phyloP scores from a whole-genome alignment of 441 rosid genomes.

The Gossypium gossypioides region DNA sequence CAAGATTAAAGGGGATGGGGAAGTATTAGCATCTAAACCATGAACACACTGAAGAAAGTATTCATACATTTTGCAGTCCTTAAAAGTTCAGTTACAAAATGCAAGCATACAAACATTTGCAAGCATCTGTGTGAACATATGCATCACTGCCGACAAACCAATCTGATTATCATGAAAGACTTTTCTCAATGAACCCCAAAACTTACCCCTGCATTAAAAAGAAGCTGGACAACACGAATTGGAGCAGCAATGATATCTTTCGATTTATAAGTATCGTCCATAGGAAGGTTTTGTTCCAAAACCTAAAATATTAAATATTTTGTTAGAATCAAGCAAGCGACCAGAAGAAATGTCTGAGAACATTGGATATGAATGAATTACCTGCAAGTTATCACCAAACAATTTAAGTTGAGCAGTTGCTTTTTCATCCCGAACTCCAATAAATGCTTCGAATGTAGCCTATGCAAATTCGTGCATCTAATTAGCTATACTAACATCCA shows the following conservation, averaged over 20 bases:
- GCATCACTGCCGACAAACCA: neutral
- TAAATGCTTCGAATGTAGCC: conserved; percentile 87
- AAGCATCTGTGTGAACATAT: neutral
- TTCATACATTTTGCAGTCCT: neutral
- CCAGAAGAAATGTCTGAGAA: conserved; percentile 5
- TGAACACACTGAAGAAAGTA: neutral
- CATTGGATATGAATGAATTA: conserved; percentile 10
- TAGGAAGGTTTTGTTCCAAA: conserved; percentile 82
- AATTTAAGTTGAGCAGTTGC: conserved; percentile 79
- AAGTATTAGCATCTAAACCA: neutral
- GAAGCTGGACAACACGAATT: conserved; percentile 79
- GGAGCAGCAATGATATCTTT: conserved; percentile 75
- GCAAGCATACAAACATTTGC: neutral
- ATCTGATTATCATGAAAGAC: neutral
- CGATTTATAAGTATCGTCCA: conserved; percentile 68
- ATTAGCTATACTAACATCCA: conserved; percentile 10
- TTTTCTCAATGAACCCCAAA: conserved; percentile 6
- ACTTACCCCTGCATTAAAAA: conserved; percentile 84
- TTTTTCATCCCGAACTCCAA: conserved; percentile 76
- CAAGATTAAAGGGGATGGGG: neutral
- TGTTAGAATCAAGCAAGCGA: conserved; percentile 13
- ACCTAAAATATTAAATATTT: conserved; percentile 29
- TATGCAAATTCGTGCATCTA: conserved; percentile 19
- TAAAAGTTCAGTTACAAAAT: neutral
- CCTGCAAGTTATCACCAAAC: conserved; percentile 83